Conservation (phyloP, 176 grass and related monocot species). For the Aegilops umbellulata region DNA sequence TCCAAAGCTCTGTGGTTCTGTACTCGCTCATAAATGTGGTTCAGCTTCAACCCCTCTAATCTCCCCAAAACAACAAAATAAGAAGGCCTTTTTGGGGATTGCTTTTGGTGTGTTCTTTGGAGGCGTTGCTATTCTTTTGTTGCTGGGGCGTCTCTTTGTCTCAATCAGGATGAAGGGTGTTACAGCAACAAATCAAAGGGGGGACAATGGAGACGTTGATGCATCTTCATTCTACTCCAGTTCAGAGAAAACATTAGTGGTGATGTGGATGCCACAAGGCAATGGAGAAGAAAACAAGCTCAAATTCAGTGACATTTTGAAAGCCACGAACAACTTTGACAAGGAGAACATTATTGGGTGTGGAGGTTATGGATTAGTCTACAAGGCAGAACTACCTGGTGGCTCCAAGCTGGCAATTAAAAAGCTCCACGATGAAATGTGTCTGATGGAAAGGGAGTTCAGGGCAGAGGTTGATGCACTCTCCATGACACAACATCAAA, state of each 20-base stretch:
- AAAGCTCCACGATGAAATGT: conserved; percentile 40
- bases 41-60: neutral
- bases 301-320: conserved; percentile 35
- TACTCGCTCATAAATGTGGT: neutral
- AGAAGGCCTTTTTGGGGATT: neutral
- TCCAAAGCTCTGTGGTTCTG: conserved; percentile 7
- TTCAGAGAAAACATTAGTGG: neutral
- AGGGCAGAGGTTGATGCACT: conserved; percentile 46
- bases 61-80: neutral
- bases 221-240: neutral
- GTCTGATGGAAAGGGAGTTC: conserved; percentile 43
- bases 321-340: conserved; percentile 44
- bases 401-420: conserved; percentile 46
- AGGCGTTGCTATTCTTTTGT: neutral
- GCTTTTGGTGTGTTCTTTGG: conserved; percentile 18
- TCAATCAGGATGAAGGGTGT: neutral
- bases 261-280: neutral
- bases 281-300: neutral
- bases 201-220: neutral
- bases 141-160: neutral
- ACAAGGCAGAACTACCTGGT: conserved; percentile 35
- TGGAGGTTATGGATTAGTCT: conserved; percentile 53
- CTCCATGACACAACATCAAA: conserved; percentile 38
- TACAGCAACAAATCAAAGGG: neutral
- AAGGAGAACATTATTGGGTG: conserved; percentile 45